Conservation (phyloP, 306 rosid genomes). For the Psophocarpus tetragonolobus region DNA sequence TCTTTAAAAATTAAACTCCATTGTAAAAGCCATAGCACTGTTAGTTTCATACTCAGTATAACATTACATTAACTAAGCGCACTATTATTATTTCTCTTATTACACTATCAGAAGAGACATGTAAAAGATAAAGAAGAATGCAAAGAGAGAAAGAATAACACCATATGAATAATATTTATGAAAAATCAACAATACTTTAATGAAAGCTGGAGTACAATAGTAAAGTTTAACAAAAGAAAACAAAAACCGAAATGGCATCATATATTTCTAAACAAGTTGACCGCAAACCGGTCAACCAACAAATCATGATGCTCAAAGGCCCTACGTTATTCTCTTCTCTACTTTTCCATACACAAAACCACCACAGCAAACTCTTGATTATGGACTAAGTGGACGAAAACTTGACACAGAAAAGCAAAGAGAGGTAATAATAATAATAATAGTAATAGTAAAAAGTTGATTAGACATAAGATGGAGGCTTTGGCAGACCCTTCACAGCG, state of each 20-base stretch:
- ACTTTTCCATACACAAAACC: background rate
- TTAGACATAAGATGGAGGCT: slow-evolving; percentile 36
- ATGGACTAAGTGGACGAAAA: background rate
- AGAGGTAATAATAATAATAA: background rate
- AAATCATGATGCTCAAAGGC: background rate
- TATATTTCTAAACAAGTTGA: background rate
- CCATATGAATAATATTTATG: background rate
- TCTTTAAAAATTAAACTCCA: too few relatives aligned
- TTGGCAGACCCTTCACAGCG: slow-evolving; percentile 43
- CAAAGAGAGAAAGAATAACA: background rate
- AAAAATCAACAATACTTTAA: background rate
- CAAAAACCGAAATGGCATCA: too few relatives aligned
- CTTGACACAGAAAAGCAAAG: background rate
- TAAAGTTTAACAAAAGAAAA: background rate
- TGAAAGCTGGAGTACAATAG: background rate
- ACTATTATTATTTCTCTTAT: background rate
- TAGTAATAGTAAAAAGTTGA: too few relatives aligned
- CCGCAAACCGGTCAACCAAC: background rate
- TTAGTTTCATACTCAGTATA: too few relatives aligned
- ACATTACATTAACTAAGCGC: too few relatives aligned
- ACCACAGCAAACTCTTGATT: too few relatives aligned
- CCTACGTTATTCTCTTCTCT: background rate
- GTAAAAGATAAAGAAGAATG: background rate
- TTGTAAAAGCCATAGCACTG: too few relatives aligned
- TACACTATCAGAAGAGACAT: background rate